Percentiles rank a stretch among this genome's conserved stretches.
Conservation (phyloP, 768 basidiomycete genomes). For the Mycena leptocephala region DNA sequence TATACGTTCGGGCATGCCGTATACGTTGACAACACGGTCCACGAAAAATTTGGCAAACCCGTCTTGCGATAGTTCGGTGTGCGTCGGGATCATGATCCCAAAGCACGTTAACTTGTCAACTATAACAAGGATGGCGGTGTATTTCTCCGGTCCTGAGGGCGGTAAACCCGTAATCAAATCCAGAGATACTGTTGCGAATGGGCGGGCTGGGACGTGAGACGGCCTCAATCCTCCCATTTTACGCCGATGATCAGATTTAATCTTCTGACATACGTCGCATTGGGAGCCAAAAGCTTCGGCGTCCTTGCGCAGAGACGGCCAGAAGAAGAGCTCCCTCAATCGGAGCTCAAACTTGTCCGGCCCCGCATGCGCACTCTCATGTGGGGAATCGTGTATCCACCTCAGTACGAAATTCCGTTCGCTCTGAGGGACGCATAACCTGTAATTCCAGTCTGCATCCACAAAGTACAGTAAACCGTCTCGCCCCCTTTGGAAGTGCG, state of each 20-base stretch:
- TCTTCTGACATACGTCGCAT: slow-evolving; percentile 27
- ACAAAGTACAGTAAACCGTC: slow-evolving; percentile 29
- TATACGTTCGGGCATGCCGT: slow-evolving; percentile 17
- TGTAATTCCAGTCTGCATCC: slow-evolving; percentile 20
- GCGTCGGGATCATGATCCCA: slow-evolving; percentile 51
- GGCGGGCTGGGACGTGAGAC: slow-evolving; percentile 6
- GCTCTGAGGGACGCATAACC: slow-evolving; percentile 32
- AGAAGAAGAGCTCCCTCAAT: slow-evolving; percentile 17
- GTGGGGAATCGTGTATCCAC: slow-evolving; percentile 19
- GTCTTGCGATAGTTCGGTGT: slow-evolving; percentile 3
- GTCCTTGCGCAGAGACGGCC: slow-evolving; percentile 2
- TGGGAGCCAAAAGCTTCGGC: neutral
- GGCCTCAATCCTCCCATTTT: slow-evolving; percentile 21
- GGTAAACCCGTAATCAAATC: slow-evolving; percentile 24
- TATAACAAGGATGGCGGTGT: slow-evolving; percentile 42
- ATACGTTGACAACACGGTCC: slow-evolving; percentile 3
- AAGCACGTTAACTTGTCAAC: slow-evolving; percentile 53
- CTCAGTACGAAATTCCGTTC: slow-evolving; percentile 22
- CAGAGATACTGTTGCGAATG: slow-evolving; percentile 21
- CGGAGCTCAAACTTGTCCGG: neutral
- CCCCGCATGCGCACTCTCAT: slow-evolving; percentile 18
- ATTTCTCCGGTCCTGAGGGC: too few species aligned
- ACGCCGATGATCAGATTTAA: slow-evolving; percentile 11
- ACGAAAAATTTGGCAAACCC: slow-evolving; percentile 27
- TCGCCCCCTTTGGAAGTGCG: neutral